Evolutionary conservation across 2,329 filamentous ascomycete genomes (phyloP), one percentile per base, ranked within the genome.

Genomic region (Scedosporium dehoogii): DNA sequence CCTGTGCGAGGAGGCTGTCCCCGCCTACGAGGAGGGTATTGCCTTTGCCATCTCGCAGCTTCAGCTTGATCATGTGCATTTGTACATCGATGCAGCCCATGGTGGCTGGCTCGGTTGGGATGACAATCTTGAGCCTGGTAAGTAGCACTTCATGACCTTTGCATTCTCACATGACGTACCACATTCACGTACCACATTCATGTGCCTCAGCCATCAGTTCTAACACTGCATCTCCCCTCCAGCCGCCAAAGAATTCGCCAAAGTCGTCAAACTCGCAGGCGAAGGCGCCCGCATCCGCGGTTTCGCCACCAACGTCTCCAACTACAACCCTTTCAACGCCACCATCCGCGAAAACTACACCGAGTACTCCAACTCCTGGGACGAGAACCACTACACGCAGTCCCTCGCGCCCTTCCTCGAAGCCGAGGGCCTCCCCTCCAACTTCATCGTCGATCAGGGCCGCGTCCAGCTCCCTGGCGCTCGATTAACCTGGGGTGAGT

Each of bases 71-170:
- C 86, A 87, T 69, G 84, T 87, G 27, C 75, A 81, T 65, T 83
- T 85, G 81, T 87, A 87, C 70, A 71, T 87, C 23, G 85, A 87
- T 67, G 84, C 82, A 6, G 84, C 82, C 62, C 84, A 87, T 70
- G 83, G 80, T 25, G 84, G 85, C 63, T 87, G 85, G 85, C 76
- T 87, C 44, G 84, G 84, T 67, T 86, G 84, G 84, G 70, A 79
- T n/a, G 83, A 81, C 64, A 87, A 87, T 73, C 78, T 84, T 51
- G 71, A 71, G 12, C 71, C 75, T n/a, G 68, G 73, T 73, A 69
- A 62, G 69, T 63, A 59, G n/a, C n/a, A n/a, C n/a, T n/a, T n/a
- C n/a, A n/a, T n/a, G n/a, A n/a, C n/a, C n/a, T n/a, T n/a, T n/a
- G n/a, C n/a, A n/a, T n/a, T n/a, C n/a, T n/a, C n/a, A n/a, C n/a